phyloP scores from a whole-genome alignment of 1,284 basidiomycete genomes.

The Irpex sp. region DNA sequence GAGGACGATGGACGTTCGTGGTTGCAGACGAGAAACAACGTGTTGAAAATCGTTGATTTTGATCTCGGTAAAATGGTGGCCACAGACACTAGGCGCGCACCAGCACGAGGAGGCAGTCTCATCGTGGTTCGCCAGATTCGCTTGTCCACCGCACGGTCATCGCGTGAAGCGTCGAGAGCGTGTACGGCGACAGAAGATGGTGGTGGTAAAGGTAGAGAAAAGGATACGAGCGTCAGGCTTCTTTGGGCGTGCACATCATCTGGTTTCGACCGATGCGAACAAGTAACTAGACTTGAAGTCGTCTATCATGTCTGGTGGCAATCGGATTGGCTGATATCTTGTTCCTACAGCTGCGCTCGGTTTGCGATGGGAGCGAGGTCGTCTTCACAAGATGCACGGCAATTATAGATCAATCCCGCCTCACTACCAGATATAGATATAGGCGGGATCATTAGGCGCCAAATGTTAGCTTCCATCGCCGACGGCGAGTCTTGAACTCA shows the following conservation, averaged over 20 bases:
- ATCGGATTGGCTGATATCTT: no score
- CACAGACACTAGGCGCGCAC: background rate
- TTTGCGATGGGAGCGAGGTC: background rate
- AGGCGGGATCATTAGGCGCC: background rate
- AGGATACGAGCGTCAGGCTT: background rate
- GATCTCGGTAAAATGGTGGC: slow-evolving; percentile 2
- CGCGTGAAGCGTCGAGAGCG: background rate
- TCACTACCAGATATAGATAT: background rate
- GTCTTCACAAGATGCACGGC: background rate
- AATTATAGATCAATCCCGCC: background rate
- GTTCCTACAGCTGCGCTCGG: background rate
- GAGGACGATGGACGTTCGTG: background rate
- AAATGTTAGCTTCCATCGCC: background rate
- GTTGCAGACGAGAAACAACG: slow-evolving; percentile 1
- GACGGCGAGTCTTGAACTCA: background rate
- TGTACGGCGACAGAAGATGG: background rate
- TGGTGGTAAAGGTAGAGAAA: background rate
- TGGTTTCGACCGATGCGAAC: background rate
- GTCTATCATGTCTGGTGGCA: background rate
- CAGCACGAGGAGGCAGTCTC: no score
- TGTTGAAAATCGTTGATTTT: background rate
- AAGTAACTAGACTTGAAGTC: no score
- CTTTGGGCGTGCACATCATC: background rate
- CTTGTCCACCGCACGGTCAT: background rate
- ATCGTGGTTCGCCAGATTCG: no score